Percentiles rank a stretch among this genome's conserved stretches.
Evolutionary conservation across 345 rosid species (phyloP).

Genomic region (Gossypium longicalyx): DNA sequence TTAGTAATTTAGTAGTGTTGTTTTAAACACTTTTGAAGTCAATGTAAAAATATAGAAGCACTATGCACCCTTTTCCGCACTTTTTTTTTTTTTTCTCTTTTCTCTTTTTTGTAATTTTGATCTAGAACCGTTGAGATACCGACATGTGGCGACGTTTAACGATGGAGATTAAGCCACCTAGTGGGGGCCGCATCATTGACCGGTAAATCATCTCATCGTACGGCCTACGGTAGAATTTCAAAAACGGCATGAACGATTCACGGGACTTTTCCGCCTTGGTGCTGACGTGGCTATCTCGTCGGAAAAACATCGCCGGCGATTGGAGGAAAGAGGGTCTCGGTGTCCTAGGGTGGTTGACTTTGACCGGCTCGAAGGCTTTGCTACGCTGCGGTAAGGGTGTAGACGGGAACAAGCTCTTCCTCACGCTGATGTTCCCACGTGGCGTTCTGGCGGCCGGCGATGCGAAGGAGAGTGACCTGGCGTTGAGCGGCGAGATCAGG

Average conservation of each 20-base stretch:
- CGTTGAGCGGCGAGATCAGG: constrained; percentile 58
- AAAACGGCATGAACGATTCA: constrained; percentile 69
- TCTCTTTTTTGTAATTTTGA: background rate
- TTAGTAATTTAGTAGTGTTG: constrained; percentile 15
- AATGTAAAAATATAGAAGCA: background rate
- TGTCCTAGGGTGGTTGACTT: constrained; percentile 35
- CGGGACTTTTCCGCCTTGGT: constrained; percentile 51
- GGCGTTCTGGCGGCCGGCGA: constrained; percentile 70
- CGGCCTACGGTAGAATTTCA: constrained; percentile 71
- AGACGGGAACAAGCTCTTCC: constrained; percentile 60
- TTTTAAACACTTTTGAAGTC: constrained; percentile 16
- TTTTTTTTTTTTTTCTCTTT: too few relatives aligned
- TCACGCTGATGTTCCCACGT: constrained; percentile 35
- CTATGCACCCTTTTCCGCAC: constrained; percentile 22
- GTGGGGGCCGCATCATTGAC: constrained; percentile 85
- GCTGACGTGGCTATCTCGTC: constrained; percentile 55
- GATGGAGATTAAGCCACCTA: constrained; percentile 84
- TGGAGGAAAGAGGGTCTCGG: constrained; percentile 85
- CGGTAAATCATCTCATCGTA: constrained; percentile 90
- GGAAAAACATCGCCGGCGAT: constrained; percentile 82
- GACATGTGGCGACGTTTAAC: constrained; percentile 82
- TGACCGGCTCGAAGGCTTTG: constrained; percentile 20
- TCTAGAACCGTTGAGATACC: constrained; percentile 78
- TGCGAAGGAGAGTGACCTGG: constrained; percentile 69
- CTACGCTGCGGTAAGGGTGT: constrained; percentile 78